phyloP scores from a whole-genome alignment of 176 grass and related monocot species.

The Oryza meridionalis region DNA sequence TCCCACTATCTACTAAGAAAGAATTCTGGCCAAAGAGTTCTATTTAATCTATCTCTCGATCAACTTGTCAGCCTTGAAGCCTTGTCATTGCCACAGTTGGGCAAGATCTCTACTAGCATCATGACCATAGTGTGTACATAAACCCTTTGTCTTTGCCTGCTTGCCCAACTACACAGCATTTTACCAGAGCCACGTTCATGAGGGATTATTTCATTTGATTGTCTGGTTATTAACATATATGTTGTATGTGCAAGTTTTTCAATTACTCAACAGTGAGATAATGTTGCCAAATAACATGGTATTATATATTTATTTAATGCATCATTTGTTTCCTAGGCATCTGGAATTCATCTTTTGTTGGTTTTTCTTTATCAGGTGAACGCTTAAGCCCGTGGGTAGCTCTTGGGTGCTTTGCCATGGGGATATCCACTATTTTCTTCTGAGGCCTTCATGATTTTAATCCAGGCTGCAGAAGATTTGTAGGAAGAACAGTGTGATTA shows the following conservation, averaged over 20 bases:
- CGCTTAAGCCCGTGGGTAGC: conserved; percentile 74
- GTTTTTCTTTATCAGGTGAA: conserved; percentile 48
- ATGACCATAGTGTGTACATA: neutral
- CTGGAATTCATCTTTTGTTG: neutral
- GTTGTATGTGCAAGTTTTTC: neutral
- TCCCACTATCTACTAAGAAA: neutral
- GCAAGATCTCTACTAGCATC: neutral
- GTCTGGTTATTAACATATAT: neutral
- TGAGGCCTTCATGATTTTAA: conserved; percentile 28
- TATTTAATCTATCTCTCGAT: neutral
- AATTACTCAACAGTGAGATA: neutral
- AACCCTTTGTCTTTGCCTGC: too few relatives aligned
- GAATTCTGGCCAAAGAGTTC: neutral
- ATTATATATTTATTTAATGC: neutral
- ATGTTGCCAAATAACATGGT: neutral
- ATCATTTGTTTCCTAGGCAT: neutral
- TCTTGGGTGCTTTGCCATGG: conserved; percentile 61
- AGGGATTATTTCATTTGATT: neutral
- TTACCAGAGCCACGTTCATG: neutral
- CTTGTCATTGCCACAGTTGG: neutral
- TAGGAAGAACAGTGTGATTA: conserved; percentile 25
- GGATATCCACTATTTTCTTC: conserved; percentile 62
- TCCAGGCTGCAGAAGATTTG: conserved; percentile 13
- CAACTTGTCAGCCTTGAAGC: neutral
- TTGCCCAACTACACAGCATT: neutral